Evolutionary conservation across 192 early-diverging fungal species (phyloP).

Genomic region (Bifiguratus adelaidae): DNA sequence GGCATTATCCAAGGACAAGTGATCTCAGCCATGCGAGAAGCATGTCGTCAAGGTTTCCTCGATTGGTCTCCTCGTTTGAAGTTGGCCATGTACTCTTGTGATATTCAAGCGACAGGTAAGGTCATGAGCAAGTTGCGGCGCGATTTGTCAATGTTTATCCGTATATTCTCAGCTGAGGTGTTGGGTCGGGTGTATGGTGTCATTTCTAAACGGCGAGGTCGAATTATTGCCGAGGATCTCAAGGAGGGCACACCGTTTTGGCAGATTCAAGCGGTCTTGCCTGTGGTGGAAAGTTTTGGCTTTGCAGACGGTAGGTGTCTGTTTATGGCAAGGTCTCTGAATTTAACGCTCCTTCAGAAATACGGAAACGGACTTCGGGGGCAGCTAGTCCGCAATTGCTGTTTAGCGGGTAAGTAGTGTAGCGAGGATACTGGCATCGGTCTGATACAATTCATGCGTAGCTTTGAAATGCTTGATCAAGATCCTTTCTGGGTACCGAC

Average conservation of each 20-base stretch:
- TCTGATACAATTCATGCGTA: conserved; percentile 8
- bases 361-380: conserved; percentile 91
- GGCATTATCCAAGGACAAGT: conserved; percentile 65
- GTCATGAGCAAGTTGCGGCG: not conserved
- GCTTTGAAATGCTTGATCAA: conserved; percentile 80
- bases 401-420: conserved; percentile 61
- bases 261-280: conserved; percentile 73
- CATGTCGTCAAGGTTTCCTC: conserved; percentile 73
- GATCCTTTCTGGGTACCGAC: conserved; percentile 99
- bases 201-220: conserved; percentile 80
- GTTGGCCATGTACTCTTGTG: conserved; percentile 95
- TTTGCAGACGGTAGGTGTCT: conserved; percentile 79
- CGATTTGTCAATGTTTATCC: conserved; percentile 5
- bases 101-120: conserved; percentile 85
- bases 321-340: not conserved
- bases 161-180: conserved; percentile 69
- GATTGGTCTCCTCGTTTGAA: conserved; percentile 92
- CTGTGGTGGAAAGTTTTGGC: conserved; percentile 98
- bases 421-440: not conserved
- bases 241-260: conserved; percentile 98
- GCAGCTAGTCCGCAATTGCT: conserved; percentile 92
- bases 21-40: conserved; percentile 78
- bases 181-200: conserved; percentile 96
- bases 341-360: conserved; percentile 45
- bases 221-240: conserved; percentile 91